A percentile compares a stretch with the other conserved stretches of the same genome.
Conservation (phyloP, 148 eudicot species). For the Fagopyrum esculentum region DNA sequence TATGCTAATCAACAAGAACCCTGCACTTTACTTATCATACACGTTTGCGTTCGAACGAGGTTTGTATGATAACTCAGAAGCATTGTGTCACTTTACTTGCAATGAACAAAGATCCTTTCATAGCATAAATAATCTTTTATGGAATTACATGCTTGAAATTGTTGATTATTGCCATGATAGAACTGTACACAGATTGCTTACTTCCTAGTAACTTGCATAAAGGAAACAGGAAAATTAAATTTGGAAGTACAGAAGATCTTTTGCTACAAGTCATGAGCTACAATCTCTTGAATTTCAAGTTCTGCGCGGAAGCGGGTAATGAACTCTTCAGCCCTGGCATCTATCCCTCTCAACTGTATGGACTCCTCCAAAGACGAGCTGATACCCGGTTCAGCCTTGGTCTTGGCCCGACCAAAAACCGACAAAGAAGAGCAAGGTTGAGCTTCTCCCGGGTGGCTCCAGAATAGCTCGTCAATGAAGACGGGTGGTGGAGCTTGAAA, state of each 20-base stretch:
- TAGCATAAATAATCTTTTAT: not conserved
- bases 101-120: not conserved
- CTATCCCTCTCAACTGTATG: conserved; percentile 40
- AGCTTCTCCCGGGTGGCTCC: not conserved
- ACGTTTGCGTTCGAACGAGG: too few species aligned
- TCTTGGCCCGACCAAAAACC: not conserved
- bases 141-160: not conserved
- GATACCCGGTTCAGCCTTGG: not conserved
- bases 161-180: not conserved
- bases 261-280: conserved; percentile 31
- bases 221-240: not conserved
- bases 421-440: not conserved
- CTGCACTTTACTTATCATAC: too few species aligned
- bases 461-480: conserved; percentile 11
- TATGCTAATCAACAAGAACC: too few species aligned
- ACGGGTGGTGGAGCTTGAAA: conserved; percentile 2
- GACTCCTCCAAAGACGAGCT: conserved; percentile 20
- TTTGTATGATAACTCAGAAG: too few species aligned
- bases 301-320: conserved; percentile 45
- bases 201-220: not conserved
- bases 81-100: not conserved
- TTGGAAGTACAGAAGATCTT: not conserved
- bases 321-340: conserved; percentile 58
- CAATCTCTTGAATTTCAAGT: conserved; percentile 37
- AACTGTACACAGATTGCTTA: not conserved